These are phyloP conservation scores for Intubia oerlemansii DNA, from an alignment of 2,329 filamentous ascomycete species.

Conservation along the genomic window DNA sequence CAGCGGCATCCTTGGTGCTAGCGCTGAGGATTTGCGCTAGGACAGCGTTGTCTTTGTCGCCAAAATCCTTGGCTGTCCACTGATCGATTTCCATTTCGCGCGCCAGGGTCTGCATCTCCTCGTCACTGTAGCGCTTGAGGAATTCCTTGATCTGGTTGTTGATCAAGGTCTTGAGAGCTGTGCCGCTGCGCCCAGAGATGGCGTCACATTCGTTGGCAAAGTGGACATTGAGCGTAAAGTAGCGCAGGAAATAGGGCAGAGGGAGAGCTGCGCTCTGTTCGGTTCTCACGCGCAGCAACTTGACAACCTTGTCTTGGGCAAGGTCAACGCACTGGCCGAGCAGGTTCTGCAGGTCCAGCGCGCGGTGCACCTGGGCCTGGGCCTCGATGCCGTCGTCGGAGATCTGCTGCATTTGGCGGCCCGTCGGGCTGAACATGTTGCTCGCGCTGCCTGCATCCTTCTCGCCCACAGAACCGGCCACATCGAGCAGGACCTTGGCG, in stretches of 20 bases:
- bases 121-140: slow-evolving; percentile 47
- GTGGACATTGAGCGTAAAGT: slow-evolving; percentile 62
- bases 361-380: slow-evolving; percentile 57
- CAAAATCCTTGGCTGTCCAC: slow-evolving; percentile 62
- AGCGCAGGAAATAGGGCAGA: slow-evolving; percentile 51
- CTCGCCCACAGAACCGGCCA: slow-evolving; percentile 53
- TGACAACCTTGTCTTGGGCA: slow-evolving; percentile 55
- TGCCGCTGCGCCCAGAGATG: slow-evolving; percentile 58
- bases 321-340: slow-evolving; percentile 64
- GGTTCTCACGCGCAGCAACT: slow-evolving; percentile 54
- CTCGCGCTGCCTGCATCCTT: slow-evolving; percentile 13
- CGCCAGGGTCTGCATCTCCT: slow-evolving; percentile 52
- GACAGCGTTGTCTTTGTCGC: slow-evolving; percentile 34
- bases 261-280: slow-evolving; percentile 51
- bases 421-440: slow-evolving; percentile 28
- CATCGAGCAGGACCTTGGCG: slow-evolving; percentile 84
- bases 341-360: slow-evolving; percentile 56
- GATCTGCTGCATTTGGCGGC: slow-evolving; percentile 13
- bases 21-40: slow-evolving; percentile 44
- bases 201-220: slow-evolving; percentile 78
- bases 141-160: slow-evolving; percentile 69
- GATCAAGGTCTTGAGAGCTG: slow-evolving; percentile 55
- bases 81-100: slow-evolving; percentile 61
- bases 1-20: slow-evolving; percentile 47
- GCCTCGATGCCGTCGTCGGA: slow-evolving; percentile 22